Percentiles rank a stretch among this genome's conserved stretches.
Conservation (phyloP, 495 filamentous ascomycete genomes). For the Articulospora tetracladia region DNA sequence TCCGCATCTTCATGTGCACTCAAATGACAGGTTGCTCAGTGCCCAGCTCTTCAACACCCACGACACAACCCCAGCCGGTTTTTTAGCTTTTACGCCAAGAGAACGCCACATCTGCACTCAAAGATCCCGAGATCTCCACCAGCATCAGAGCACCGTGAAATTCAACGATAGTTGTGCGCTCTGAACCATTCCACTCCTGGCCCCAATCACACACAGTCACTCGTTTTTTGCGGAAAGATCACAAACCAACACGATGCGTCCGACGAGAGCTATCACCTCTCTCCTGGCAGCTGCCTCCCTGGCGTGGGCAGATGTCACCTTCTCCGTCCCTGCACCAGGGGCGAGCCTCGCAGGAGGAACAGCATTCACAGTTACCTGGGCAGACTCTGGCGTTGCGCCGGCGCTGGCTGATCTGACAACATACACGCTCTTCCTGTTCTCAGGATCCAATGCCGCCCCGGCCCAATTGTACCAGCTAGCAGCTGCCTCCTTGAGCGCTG, state of each 20-base stretch:
- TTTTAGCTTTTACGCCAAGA: slow-evolving; percentile 1
- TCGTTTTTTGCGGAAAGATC: slow-evolving; percentile 15
- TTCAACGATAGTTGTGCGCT: not conserved
- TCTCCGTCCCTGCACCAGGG: slow-evolving; percentile 48
- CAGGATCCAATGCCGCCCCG: slow-evolving; percentile 52
- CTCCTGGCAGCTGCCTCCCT: slow-evolving; percentile 39
- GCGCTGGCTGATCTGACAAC: slow-evolving; percentile 44
- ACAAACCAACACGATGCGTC: slow-evolving; percentile 14
- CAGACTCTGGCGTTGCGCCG: slow-evolving; percentile 49
- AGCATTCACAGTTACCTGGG: slow-evolving; percentile 53
- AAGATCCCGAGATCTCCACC: not conserved
- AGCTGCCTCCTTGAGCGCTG: slow-evolving; percentile 30
- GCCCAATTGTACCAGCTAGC: slow-evolving; percentile 11
- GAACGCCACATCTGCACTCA: not conserved
- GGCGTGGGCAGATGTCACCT: slow-evolving; percentile 52
- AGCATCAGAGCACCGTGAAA: not conserved
- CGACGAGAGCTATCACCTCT: slow-evolving; percentile 1
- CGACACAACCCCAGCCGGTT: not conserved
- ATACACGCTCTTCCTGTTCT: slow-evolving; percentile 61
- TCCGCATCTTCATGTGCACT: too few species aligned
- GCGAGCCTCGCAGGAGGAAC: slow-evolving; percentile 40
- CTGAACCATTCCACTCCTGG: not conserved
- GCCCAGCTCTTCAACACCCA: too few species aligned
- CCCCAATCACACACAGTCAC: slow-evolving; percentile 14
- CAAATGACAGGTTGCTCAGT: too few species aligned